Base-by-base conservation (phyloP, 1,284 basidiomycete genomes). In the Malassezia arunalokei region DNA sequence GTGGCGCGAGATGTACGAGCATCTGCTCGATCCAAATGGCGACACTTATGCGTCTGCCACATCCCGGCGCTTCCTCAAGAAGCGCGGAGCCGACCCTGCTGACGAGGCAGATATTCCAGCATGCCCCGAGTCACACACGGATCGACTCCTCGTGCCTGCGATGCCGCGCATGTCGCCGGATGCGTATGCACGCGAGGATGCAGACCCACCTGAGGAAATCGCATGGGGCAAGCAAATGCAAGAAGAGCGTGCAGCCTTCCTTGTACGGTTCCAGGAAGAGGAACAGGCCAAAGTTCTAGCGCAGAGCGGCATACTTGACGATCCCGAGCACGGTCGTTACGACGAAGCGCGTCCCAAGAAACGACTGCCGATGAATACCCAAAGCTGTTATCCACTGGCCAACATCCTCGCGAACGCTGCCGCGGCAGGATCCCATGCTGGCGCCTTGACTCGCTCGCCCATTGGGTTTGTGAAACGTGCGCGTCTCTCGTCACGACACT, bases 211-310 rank as follows among this genome's bases (percentile, higher is more conserved):
- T n/a, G 68, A 72, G 24, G 69, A 72, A 50, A 54, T 65, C 42
- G 51, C 47, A 14, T 72, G 65, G 66, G 69, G 67, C 5, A 60
- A 62, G 40, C 58, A 63, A 52, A 68, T 71, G 66, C 64, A 64
- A 40, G 58, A 59, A 1, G 64, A 68, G 48, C 59, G 69, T 1
- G 53, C 58, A 0, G 61, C 63, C 5, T 72, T 72, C 57, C 53
- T 71, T 4, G 54, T 64, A 17, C 60, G 63, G 24, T 65, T 70
- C 43, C 64, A 66, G 38, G 64, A 65, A 28, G 67, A 68, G 46
- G 68, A 69, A 37, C 61, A 57, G 17, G 61, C 57, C 47, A 64
- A 64, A 41, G 54, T 54, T 2, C 41, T 51, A n/a, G 52, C 56
- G 9, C 42, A 53, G 29, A 39, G 40, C 17, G 55, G 51, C 40